Conservation (phyloP, 1,284 basidiomycete genomes). For the Tilletia caries region DNA sequence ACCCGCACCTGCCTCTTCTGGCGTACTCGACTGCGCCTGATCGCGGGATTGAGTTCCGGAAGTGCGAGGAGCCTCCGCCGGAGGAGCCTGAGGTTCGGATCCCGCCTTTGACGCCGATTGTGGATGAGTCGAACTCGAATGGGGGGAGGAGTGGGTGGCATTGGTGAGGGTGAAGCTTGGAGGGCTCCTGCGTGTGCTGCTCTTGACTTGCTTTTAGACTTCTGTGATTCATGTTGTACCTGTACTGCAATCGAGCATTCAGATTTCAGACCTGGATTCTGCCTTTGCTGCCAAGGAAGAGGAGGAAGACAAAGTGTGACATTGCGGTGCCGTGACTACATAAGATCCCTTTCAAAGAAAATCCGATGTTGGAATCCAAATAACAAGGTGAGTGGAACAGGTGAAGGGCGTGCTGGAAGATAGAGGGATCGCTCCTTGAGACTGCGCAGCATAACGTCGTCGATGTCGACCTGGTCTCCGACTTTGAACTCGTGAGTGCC, state of each 20-base stretch:
- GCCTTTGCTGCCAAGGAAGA: too few species aligned
- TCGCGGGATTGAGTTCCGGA: conserved; percentile 1
- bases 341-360: too few species aligned
- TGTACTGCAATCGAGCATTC: too few species aligned
- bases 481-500: conserved; percentile 3
- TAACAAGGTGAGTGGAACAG: too few species aligned
- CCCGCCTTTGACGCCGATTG: background rate
- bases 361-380: too few species aligned
- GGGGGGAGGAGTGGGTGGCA: conserved; percentile 5
- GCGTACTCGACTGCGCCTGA: conserved; percentile 26
- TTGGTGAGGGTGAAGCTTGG: conserved; percentile 9
- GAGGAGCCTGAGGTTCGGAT: conserved; percentile 2
- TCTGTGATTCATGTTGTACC: too few species aligned
- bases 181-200: too few species aligned
- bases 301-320: too few species aligned
- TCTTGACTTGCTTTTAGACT: too few species aligned
- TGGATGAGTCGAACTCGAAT: conserved; percentile 7
- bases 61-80: conserved; percentile 11
- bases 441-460: conserved; percentile 3
- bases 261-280: too few species aligned
- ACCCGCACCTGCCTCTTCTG: conserved; percentile 45
- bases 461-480: background rate
- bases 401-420: too few species aligned
- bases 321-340: too few species aligned
- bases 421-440: background rate